Conservation (phyloP, 2,329 filamentous ascomycete genomes). For the Furcasterigmium furcatum region DNA sequence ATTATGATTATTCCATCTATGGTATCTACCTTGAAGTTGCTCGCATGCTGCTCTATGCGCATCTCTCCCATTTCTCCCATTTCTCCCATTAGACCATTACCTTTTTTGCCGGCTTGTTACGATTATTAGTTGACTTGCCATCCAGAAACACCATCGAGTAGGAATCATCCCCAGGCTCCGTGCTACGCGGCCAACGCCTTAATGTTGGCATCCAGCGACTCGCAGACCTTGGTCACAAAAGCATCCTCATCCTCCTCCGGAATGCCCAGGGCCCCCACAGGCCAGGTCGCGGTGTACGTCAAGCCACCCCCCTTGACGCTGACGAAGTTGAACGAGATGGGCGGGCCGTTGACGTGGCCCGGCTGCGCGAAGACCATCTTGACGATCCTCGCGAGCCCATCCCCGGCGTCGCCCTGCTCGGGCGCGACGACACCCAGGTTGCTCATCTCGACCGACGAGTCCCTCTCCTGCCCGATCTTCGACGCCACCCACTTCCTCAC, state of each 20-base stretch:
- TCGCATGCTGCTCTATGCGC: too few species aligned
- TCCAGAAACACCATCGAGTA: too few species aligned
- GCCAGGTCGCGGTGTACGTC: constrained; percentile 36
- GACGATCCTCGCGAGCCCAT: constrained; percentile 15
- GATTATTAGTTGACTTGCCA: too few species aligned
- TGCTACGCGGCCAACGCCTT: too few species aligned
- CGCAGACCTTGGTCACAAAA: constrained; percentile 9
- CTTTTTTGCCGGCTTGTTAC: too few species aligned
- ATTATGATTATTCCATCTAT: too few species aligned
- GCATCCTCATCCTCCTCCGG: constrained; percentile 20
- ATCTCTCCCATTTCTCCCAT: too few species aligned
- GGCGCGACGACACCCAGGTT: constrained; percentile 34
- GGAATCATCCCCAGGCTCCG: too few species aligned
- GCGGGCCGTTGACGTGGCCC: constrained; percentile 29
- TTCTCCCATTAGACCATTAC: too few species aligned
- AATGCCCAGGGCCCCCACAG: constrained; percentile 34
- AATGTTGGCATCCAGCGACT: constrained; percentile 7
- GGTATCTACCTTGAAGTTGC: too few species aligned
- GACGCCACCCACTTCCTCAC: constrained; percentile 33
- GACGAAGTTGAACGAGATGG: constrained; percentile 36
- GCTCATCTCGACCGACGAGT: constrained; percentile 40
- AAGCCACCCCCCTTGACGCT: constrained; percentile 33
- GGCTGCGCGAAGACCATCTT: constrained; percentile 41
- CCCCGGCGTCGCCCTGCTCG: not conserved
- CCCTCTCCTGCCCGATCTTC: constrained; percentile 31